Conservation (phyloP, 768 basidiomycete species). For the Agaricus blazei region DNA sequence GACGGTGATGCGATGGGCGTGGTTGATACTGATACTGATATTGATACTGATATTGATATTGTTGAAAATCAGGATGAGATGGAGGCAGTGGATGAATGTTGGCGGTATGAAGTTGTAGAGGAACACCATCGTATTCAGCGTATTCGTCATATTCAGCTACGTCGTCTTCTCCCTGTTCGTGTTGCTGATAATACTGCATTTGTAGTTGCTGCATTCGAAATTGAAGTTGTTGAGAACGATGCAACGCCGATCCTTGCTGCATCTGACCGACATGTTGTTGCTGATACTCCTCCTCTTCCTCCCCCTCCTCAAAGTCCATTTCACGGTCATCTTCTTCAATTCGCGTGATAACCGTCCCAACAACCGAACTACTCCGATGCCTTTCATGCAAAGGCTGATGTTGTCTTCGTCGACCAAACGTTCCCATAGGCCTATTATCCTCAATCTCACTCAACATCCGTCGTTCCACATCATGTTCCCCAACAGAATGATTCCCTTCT, state of each 20-base stretch:
- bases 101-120: slow-evolving; percentile 1
- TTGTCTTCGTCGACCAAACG: neutral
- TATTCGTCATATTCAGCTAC: no score
- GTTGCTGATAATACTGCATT: slow-evolving; percentile 14
- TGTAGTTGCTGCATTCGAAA: slow-evolving; percentile 1
- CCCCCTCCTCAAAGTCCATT: neutral
- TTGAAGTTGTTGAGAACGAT: neutral
- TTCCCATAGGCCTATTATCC: slow-evolving; percentile 7
- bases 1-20: neutral
- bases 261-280: neutral
- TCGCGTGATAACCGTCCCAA: neutral
- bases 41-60: slow-evolving; percentile 13
- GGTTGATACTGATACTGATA: slow-evolving; percentile 11
- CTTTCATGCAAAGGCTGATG: neutral
- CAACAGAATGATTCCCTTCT: neutral
- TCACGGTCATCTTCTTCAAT: neutral
- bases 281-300: neutral
- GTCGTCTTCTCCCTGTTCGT: no score
- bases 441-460: slow-evolving; percentile 9
- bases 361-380: neutral
- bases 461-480: neutral
- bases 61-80: neutral
- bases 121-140: neutral
- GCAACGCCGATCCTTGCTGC: neutral
- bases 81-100: neutral